These are phyloP conservation scores for Solanum hybrid DNA, from an alignment of 305 asterid genomes.

Conservation along the genomic window DNA sequence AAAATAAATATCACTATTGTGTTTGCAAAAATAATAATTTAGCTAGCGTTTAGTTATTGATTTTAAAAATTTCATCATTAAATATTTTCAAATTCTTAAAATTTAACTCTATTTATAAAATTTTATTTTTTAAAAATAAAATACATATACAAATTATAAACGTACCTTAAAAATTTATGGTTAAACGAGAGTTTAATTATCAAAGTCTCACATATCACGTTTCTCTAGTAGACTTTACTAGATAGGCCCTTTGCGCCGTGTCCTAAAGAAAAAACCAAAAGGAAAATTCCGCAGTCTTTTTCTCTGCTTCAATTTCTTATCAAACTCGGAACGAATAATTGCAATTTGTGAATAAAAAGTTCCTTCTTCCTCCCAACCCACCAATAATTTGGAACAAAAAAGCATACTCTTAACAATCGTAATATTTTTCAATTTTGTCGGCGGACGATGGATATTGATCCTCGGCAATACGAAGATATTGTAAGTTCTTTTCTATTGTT, in stretches of 20 bases:
- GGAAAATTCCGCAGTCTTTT: background rate
- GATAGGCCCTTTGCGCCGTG: background rate
- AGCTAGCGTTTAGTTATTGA: background rate
- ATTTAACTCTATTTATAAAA: background rate
- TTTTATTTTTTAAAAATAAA: background rate
- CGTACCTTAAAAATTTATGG: accelerated
- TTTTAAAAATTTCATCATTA: too few species aligned
- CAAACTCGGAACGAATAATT: background rate
- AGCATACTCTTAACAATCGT: background rate
- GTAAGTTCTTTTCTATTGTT: slow-evolving; percentile 28
- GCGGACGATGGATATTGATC: slow-evolving; percentile 58
- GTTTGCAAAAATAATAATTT: too few species aligned
- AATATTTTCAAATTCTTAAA: background rate
- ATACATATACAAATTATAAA: too few species aligned
- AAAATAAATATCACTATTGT: background rate
- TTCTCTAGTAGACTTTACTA: background rate
- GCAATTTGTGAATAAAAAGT: background rate
- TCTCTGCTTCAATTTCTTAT: background rate
- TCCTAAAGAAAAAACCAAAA: background rate
- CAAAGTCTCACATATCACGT: background rate
- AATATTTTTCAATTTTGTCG: background rate
- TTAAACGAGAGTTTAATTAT: accelerated
- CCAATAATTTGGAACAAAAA: background rate
- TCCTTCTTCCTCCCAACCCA: background rate
- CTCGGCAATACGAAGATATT: slow-evolving; percentile 47